Base-by-base conservation (phyloP, 495 filamentous ascomycete genomes). In the Darksidea phi region DNA sequence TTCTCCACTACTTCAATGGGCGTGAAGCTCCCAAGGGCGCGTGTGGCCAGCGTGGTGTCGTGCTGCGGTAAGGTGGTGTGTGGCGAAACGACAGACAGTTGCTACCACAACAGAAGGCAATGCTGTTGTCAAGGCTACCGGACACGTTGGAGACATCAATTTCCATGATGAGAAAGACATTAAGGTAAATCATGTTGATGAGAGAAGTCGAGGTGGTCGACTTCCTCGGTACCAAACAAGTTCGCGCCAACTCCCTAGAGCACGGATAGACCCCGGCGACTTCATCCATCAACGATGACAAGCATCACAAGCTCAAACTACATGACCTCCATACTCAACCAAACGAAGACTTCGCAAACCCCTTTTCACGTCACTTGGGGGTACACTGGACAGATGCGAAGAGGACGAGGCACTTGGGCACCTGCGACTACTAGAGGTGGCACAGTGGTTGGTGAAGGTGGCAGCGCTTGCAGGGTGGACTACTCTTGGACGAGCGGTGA, bases 201-300 rank as follows among this genome's bases (percentile, higher is more conserved):
- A 15, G 51, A 15, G 17, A 6, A 5, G 12, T n/a, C n/a, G 37
- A 18, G 32, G 20, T 25, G 26, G 26, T 52, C 13, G 17, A 34
- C 18, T 41, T 36, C 17, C 46, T 50, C 45, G 56, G 45, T 59
- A 59, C 54, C 45, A 49, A 38, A 59, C 56, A 38, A 20, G 13
- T 20, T 20, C 21, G 37, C 17, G 48, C 13, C 20, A 6, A 12
- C 13, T 2, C 18, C 34, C 47, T 21, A 43, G 47, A 36, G 26
- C 57, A 59, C 48, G 48, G 47, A 34, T 59, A 57, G 8, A 38
- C 57, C 34, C 38, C 43, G 57, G 11, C 52, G 57, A 52, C 36
- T 21, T 26, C 21, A 18, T 47, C 38, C 21, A 18, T 47, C 38
- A 59, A 36, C 6, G 32, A 28, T 52, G 12, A 43, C 26, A 7